phyloP scores from a whole-genome alignment of 2,329 filamentous ascomycete genomes.

The Colletotrichum salicis region DNA sequence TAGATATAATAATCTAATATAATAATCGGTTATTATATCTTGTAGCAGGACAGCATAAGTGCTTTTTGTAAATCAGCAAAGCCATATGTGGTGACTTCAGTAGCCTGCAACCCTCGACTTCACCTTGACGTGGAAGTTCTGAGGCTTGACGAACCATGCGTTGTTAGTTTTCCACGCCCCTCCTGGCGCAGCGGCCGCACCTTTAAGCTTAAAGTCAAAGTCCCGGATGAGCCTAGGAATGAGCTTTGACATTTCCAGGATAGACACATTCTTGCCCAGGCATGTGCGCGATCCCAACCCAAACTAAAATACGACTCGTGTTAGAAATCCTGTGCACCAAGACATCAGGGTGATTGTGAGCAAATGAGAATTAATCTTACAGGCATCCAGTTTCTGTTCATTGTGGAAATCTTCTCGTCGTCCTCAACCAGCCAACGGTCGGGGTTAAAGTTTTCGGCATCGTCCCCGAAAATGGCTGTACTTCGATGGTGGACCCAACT shows the following conservation, averaged over 20 bases:
- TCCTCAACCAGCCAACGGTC: conserved; percentile 53
- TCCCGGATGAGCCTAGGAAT: conserved; percentile 50
- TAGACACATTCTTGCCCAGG: conserved; percentile 55
- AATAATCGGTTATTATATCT: no score
- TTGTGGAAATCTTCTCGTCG: conserved; percentile 39
- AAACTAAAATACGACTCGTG: conserved; percentile 44
- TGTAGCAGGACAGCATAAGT: no score
- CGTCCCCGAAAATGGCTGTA: conserved; percentile 44
- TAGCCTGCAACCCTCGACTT: not conserved
- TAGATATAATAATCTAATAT: no score
- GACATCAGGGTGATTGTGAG: no score
- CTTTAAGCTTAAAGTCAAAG: conserved; percentile 46
- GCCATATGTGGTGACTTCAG: not conserved
- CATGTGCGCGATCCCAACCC: conserved; percentile 55
- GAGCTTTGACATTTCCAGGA: conserved; percentile 56
- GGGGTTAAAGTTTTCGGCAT: conserved; percentile 49
- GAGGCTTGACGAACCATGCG: conserved; percentile 56
- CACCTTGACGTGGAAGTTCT: conserved; percentile 48
- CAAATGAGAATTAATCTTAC: conserved; percentile 34
- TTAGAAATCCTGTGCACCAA: no score
- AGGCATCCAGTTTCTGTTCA: conserved; percentile 44
- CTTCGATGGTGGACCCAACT: conserved; percentile 49
- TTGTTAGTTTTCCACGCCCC: conserved; percentile 48
- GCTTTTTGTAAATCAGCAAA: no score
- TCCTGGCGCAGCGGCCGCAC: not conserved